A percentile compares a stretch with the other conserved stretches of the same genome.
These are phyloP conservation scores for Colletotrichum sp. DNA, from an alignment of 2,329 filamentous ascomycete genomes.

Conservation along the genomic window DNA sequence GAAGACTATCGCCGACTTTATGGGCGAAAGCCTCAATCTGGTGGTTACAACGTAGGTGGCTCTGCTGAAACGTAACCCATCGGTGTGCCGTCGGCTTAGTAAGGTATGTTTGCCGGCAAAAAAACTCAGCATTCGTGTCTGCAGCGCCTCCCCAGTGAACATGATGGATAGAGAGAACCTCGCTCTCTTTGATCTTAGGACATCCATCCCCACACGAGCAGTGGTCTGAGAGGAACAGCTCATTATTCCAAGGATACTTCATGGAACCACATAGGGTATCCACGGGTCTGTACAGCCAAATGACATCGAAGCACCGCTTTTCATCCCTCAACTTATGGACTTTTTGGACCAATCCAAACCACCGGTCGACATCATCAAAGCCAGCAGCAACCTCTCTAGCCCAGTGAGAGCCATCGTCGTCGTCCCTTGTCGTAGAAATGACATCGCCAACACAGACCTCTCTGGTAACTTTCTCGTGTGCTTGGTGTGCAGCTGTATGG, in stretches of 20 bases:
- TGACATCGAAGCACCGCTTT: conserved; percentile 59
- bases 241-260: conserved; percentile 72
- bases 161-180: conserved; percentile 62
- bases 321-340: conserved; percentile 44
- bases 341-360: conserved; percentile 74
- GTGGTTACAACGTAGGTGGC: conserved; percentile 61
- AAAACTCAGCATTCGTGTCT: conserved; percentile 55
- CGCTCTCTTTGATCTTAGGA: conserved; percentile 52
- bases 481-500: conserved; percentile 24
- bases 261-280: conserved; percentile 74
- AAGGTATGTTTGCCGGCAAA: conserved; percentile 78
- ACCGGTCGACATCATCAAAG: conserved; percentile 54
- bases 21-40: conserved; percentile 36
- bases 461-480: background rate
- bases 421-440: conserved; percentile 52
- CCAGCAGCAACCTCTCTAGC: conserved; percentile 49
- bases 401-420: conserved; percentile 61
- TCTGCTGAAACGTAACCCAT: conserved; percentile 62
- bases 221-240: conserved; percentile 78
- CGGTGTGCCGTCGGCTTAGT: conserved; percentile 61
- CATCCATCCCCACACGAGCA: conserved; percentile 66
- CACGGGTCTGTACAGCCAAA: conserved; percentile 75
- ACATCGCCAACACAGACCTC: conserved; percentile 4
- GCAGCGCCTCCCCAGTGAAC: conserved; percentile 64
- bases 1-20: conserved; percentile 62